Evolutionary conservation across 1,139 yeast species (phyloP).

Genomic region (Yamadazyma spencermartinsiae): DNA sequence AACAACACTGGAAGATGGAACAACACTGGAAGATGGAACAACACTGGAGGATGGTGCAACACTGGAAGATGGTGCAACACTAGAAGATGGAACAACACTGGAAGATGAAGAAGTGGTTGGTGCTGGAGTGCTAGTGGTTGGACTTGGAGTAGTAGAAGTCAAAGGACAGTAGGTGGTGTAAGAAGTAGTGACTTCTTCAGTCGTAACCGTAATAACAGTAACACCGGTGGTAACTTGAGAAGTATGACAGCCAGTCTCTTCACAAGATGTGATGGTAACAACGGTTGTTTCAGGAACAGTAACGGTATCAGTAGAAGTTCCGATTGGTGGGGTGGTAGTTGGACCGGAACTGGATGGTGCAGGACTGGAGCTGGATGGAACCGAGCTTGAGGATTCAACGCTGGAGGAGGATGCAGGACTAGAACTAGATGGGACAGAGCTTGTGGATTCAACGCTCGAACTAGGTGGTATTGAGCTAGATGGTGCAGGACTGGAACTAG

Average conservation of each 20-base stretch:
- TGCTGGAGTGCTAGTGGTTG: constrained; percentile 2
- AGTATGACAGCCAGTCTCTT: constrained; percentile 16
- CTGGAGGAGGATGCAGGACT: background rate
- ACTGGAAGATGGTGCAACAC: background rate
- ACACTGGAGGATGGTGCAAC: background rate
- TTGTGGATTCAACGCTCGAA: too few species aligned
- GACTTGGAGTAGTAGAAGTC: constrained; percentile 12
- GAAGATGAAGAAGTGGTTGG: constrained; percentile 1
- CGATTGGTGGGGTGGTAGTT: constrained; percentile 3
- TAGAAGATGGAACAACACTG: background rate
- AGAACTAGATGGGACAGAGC: background rate
- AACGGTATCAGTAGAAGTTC: constrained; percentile 5
- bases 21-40: constrained; percentile 3
- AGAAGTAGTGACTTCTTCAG: constrained; percentile 17
- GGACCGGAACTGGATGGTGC: background rate
- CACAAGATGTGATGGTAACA: constrained; percentile 27
- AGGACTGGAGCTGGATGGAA: constrained; percentile 1
- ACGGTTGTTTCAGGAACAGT: constrained; percentile 15
- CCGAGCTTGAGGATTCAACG: background rate
- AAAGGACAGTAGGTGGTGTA: constrained; percentile 34
- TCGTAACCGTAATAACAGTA: constrained; percentile 17
- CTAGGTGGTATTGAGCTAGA: background rate
- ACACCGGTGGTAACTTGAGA: constrained; percentile 32
- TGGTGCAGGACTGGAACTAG: constrained; percentile 4
- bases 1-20: background rate